phyloP scores from a whole-genome alignment of 1,284 basidiomycete genomes.

The Phlebopus sp. region DNA sequence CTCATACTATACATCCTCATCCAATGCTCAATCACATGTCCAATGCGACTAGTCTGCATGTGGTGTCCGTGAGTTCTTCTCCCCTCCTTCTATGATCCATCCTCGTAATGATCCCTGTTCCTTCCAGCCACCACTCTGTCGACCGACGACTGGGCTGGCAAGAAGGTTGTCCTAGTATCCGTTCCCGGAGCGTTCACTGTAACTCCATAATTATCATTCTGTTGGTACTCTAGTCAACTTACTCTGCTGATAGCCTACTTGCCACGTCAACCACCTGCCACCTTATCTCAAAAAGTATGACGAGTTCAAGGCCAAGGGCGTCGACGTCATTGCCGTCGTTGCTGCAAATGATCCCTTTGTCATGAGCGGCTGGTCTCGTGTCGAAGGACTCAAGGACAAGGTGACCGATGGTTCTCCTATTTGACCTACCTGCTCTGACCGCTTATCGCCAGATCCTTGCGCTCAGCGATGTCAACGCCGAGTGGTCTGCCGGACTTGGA shows the following conservation, averaged over 20 bases:
- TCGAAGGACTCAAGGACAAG: constrained; percentile 69
- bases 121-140: constrained; percentile 46
- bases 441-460: constrained; percentile 51
- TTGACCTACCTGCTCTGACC: not conserved
- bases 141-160: constrained; percentile 75
- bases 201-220: constrained; percentile 26
- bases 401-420: constrained; percentile 30
- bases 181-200: constrained; percentile 82
- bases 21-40: constrained; percentile 1
- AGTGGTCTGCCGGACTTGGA: constrained; percentile 65
- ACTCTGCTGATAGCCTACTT: constrained; percentile 54
- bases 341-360: constrained; percentile 79
- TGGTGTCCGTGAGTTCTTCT: constrained; percentile 52
- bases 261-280: constrained; percentile 72
- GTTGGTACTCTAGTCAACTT: not conserved
- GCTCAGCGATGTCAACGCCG: constrained; percentile 62
- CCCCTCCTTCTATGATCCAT: not conserved
- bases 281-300: constrained; percentile 63
- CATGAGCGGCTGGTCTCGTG: constrained; percentile 73
- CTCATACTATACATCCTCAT: not conserved
- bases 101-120: not conserved
- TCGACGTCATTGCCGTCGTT: constrained; percentile 68
- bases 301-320: constrained; percentile 71
- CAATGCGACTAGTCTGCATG: constrained; percentile 46
- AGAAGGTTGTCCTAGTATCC: constrained; percentile 79